A percentile compares a stretch with the other conserved stretches of the same genome.
These are phyloP conservation scores for Aspergillus sergii DNA, from an alignment of 2,329 filamentous ascomycete genomes.

Conservation along the genomic window DNA sequence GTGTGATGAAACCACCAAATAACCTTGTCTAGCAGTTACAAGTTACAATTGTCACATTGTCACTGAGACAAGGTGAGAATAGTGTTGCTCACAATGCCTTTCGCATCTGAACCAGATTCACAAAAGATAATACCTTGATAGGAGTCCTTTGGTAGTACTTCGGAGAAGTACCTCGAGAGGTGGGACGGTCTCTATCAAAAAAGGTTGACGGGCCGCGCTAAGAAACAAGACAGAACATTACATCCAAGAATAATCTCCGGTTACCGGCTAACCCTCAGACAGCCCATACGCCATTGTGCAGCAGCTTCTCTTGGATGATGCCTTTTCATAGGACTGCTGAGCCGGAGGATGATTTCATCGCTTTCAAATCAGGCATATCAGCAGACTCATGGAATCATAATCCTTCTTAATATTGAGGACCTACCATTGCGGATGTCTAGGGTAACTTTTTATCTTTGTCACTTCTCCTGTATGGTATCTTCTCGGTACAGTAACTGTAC, in stretches of 20 bases:
- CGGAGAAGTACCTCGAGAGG: not conserved
- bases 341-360: constrained; percentile 6
- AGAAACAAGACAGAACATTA: constrained; percentile 6
- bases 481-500: not conserved
- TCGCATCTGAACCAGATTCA: not conserved
- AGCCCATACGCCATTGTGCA: constrained; percentile 24
- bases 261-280: constrained; percentile 9
- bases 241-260: constrained; percentile 15
- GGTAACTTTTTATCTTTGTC: not conserved
- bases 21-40: not conserved
- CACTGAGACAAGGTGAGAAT: not conserved
- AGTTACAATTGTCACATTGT: not conserved
- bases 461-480: not conserved
- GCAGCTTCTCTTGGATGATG: not conserved
- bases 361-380: not conserved
- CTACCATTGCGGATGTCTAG: not conserved
- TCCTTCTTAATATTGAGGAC: not conserved
- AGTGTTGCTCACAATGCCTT: not conserved
- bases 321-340: constrained; percentile 5
- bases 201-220: constrained; percentile 22
- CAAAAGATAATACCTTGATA: not conserved
- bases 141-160: not conserved
- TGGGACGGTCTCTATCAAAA: constrained; percentile 17
- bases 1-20: not conserved
- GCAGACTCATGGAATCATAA: not conserved